Conservation (phyloP, 2,329 filamentous ascomycete genomes). For the Phoma sp. region DNA sequence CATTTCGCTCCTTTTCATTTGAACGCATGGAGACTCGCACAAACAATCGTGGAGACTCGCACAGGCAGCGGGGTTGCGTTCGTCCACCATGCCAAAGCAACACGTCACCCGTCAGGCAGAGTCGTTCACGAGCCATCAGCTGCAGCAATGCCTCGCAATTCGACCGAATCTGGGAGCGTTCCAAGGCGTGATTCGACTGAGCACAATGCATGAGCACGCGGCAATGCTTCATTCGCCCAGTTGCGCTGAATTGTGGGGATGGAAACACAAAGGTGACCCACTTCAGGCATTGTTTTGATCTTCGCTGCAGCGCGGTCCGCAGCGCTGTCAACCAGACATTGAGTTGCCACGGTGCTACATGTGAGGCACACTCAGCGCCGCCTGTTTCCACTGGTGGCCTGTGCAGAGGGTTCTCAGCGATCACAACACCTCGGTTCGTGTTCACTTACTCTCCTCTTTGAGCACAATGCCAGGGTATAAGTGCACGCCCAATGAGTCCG, state of each 20-base stretch:
- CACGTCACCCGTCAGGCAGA: constrained; percentile 28
- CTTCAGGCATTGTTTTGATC: constrained; percentile 17
- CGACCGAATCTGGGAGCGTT: neutral
- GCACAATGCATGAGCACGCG: constrained; percentile 43
- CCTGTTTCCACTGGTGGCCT: neutral
- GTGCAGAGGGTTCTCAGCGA: neutral
- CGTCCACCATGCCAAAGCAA: constrained; percentile 27
- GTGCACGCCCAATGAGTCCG: too few relatives aligned
- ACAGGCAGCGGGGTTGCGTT: constrained; percentile 13
- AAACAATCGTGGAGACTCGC: constrained; percentile 3
- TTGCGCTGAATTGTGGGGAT: constrained; percentile 24
- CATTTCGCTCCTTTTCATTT: constrained; percentile 5
- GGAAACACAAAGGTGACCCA: constrained; percentile 10
- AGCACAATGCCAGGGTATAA: too few relatives aligned
- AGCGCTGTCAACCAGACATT: constrained; percentile 18
- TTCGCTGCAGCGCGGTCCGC: constrained; percentile 15
- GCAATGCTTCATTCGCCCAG: constrained; percentile 39
- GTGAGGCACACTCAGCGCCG: neutral
- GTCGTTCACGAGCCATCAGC: constrained; percentile 13
- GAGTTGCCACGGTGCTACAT: constrained; percentile 11
- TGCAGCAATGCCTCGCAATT: constrained; percentile 15
- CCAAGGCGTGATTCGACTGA: constrained; percentile 24
- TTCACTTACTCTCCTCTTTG: too few relatives aligned
- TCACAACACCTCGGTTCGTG: too few relatives aligned
- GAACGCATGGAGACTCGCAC: constrained; percentile 2